Evolutionary conservation across 352 stramenopile species (phyloP), one percentile per base, ranked within the genome.

Genomic region (Phytophthora parvispora): DNA sequence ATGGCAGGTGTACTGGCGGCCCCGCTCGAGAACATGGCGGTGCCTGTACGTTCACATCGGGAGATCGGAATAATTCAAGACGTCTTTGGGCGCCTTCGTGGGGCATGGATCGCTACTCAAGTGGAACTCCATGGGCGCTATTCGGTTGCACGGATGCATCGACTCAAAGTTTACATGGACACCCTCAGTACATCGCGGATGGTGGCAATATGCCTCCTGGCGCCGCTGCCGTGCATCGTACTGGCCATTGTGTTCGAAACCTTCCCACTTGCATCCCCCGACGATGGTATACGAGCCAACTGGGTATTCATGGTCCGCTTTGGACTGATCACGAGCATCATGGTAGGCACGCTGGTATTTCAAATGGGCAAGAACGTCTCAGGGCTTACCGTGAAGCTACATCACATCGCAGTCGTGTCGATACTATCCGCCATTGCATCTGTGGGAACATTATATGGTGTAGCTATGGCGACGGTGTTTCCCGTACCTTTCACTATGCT

Each of bases 151-250:
- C 45, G 45, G 18, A 12, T 51, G 12, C 20, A 20, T 31, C 24
- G 22, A 6, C 20, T 51, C 22, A 31, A 31, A 9, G 18, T 20
- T 9, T 51, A 51, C 18, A 51, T 31, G 22, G 45, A 51, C 22
- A 62, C 13, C 24, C 45, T 28, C 22, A 51, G 18, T 27, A 15
- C n/a, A 8, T 5, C 40, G 0, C n/a, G 40, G 40, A 48, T 48
- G 40, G 7, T 48, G n/a, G 22, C 22, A 16, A 51, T 51, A 10
- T 51, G 40, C n/a, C 7, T 48, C 40, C n/a, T 48, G 10, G 25
- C n/a, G n/a, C 40, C 40, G 40, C 8, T 48, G 40, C 40, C 40
- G n/a, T 48, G 40, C 40, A 48, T 48, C n/a, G n/a, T 48, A 48
- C 40, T 48, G 12, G 40, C n/a, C 6, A 48, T 48, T 48, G 12